Evolutionary conservation across 495 filamentous ascomycete genomes (phyloP), one percentile per base, ranked within the genome.

Genomic region (Talaromyces borbonicus): DNA sequence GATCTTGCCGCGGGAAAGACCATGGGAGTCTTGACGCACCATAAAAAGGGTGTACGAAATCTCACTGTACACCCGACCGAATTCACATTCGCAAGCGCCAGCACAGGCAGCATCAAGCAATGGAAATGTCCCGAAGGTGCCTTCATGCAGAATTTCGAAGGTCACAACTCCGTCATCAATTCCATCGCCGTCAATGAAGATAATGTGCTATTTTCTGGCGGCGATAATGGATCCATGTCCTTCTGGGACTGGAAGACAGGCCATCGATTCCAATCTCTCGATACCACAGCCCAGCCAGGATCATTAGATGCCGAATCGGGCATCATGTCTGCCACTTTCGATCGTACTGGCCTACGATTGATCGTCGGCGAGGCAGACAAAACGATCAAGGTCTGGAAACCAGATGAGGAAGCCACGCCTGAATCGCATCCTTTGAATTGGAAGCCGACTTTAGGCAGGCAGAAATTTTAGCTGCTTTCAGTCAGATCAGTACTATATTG

Each of bases 201-300:
- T 57, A 89, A 95, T 54, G 85, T 97, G 8, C 64, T 97, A 22
- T 96, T 97, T 65, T 93, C 89, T 8, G 93, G 93, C 8, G 90
- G 84, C 38, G 93, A 99, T 52, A 93, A 97, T 56, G 93, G 93
- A 32, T 90, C 86, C 44, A 92, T 97, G 75, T 84, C 79, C 53
- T 97, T 99, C 73, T 99, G 88, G 85, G 93, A 99, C 63, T 99
- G 93, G 93, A 97, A 97, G 71, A 87, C 89, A 2, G 93, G 93
- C 0, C 77, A 97, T 56, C 73, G 83, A 16, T 97, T 87, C 66
- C 93, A 99, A 65, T 72, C 75, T 8, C 67, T 89, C 8, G 87
- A 97, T 40, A 93, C 85, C 5, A 87, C 82, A 8, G 92, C 92
- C 1, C 93, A 99, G 65, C 93, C 93, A 0, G 92, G 93, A 45